These are phyloP conservation scores for Nicotiana tomentosiformis DNA, from an alignment of 257 asterid genomes.

Conservation along the genomic window DNA sequence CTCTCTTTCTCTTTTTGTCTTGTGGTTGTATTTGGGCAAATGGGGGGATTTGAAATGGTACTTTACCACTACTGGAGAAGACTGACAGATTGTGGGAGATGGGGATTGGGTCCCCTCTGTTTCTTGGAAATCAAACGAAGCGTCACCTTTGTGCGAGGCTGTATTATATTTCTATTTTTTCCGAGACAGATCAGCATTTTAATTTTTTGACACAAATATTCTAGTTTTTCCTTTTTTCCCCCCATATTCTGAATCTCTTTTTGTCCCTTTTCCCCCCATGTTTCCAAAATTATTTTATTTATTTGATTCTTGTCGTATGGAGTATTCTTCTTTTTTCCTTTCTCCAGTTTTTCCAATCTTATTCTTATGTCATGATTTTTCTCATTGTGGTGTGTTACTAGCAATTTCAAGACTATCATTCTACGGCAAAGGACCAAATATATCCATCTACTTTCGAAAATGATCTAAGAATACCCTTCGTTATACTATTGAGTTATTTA, in stretches of 20 bases:
- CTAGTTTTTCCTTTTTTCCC: neutral
- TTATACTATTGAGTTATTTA: too few species aligned
- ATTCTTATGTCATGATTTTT: neutral
- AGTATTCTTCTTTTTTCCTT: neutral
- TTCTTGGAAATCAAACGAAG: slow-evolving; percentile 4
- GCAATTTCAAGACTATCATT: neutral
- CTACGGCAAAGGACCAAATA: too few species aligned
- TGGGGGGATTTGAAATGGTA: neutral
- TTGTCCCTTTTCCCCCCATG: neutral
- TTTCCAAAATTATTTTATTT: neutral
- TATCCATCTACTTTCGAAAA: too few species aligned
- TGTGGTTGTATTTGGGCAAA: neutral
- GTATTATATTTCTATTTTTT: neutral
- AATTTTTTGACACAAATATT: neutral
- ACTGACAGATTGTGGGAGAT: neutral
- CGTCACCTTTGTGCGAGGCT: neutral
- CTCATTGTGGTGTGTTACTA: neutral
- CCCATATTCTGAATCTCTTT: neutral
- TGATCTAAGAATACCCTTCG: too few species aligned
- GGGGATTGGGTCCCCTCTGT: slow-evolving; percentile 7
- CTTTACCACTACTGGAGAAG: neutral
- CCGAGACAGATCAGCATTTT: neutral
- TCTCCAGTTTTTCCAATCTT: neutral
- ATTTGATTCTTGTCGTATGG: neutral
- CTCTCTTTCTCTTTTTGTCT: neutral